Evolutionary conservation across 2,329 filamentous ascomycete genomes (phyloP), one percentile per base, ranked within the genome.

Genomic region (Ascochyta clinopodiicola): DNA sequence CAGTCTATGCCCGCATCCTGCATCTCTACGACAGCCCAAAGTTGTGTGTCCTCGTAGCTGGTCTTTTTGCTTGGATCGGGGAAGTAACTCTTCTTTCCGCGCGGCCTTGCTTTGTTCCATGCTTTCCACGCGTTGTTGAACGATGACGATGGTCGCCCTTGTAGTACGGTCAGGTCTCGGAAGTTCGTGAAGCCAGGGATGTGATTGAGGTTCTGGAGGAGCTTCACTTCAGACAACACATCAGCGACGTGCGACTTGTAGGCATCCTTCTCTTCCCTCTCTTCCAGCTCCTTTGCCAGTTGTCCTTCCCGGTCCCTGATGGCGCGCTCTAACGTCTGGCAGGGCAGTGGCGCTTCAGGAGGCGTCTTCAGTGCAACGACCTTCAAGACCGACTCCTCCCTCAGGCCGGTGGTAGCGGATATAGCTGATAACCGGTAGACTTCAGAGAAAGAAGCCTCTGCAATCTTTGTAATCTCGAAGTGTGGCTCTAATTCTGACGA

Each of bases 11-110:
- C 86, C 0, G 86, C 86, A 65, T 88, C 84, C 63, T 86, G 82
- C 86, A 88, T 88, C 62, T 88, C 86, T 12, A 88, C 77, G 13
- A 88, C 81, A 0, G 84, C 84, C 85, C 86, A 88, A 2, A 87
- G 74, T 66, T 88, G 85, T 4, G 79, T 77, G 36, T 82, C 79
- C 0, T 78, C 75, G 57, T 86, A 86, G 35, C 79, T 81, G 19
- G 75, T 72, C 54, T 82, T 83, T 59, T 79, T 82, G 6, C 77
- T 77, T 4, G 84, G 84, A 57, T 87, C 83, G 0, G 84, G 83
- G 53, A 87, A 86, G 56, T 80, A 73, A 63, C 81, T 73, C 60
- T 73, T 78, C 56, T 78, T 80, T 39, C 75, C 75, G 27, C 80
- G 66, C n/a, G 75, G 71, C 25, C 79, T 69, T 1, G 61, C 61